Evolutionary conservation across 805 yeast species (phyloP).

Genomic region (Myxozyma mucilagina): DNA sequence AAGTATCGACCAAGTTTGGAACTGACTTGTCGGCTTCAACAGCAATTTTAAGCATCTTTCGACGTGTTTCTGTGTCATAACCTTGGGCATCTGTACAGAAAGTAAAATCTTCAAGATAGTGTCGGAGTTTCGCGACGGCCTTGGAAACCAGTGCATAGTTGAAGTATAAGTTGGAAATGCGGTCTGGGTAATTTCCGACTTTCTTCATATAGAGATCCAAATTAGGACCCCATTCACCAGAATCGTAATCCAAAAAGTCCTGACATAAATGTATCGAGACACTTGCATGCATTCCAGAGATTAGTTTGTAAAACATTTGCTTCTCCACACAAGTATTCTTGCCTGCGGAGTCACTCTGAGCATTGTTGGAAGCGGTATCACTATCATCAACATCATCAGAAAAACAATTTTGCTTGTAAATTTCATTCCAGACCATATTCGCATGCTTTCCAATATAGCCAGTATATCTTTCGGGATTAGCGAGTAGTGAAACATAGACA

Average conservation of each 20-base stretch:
- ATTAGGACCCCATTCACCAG: slow-evolving; percentile 84
- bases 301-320: slow-evolving; percentile 78
- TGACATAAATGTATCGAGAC: slow-evolving; percentile 89
- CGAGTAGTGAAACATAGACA: slow-evolving; percentile 80
- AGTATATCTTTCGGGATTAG: slow-evolving; percentile 93
- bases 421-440: slow-evolving; percentile 87
- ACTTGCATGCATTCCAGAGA: slow-evolving; percentile 94
- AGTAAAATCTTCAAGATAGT: slow-evolving; percentile 52
- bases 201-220: slow-evolving; percentile 78
- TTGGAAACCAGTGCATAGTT: slow-evolving; percentile 86
- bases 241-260: slow-evolving; percentile 68
- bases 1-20: slow-evolving; percentile 47
- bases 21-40: slow-evolving; percentile 38
- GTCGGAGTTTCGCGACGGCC: slow-evolving; percentile 68
- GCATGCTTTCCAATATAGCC: slow-evolving; percentile 95
- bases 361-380: slow-evolving; percentile 2
- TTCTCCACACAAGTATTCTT: slow-evolving; percentile 76
- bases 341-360: slow-evolving; percentile 29
- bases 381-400: slow-evolving; percentile 38
- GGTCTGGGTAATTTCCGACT: slow-evolving; percentile 86
- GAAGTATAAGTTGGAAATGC: slow-evolving; percentile 86
- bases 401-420: slow-evolving; percentile 90
- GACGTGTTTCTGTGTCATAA: slow-evolving; percentile 50
- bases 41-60: slow-evolving; percentile 46
- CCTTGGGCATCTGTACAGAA: slow-evolving; percentile 45